Evolutionary conservation across 495 filamentous ascomycete species (phyloP).

Genomic region (Parathielavia appendiculata): DNA sequence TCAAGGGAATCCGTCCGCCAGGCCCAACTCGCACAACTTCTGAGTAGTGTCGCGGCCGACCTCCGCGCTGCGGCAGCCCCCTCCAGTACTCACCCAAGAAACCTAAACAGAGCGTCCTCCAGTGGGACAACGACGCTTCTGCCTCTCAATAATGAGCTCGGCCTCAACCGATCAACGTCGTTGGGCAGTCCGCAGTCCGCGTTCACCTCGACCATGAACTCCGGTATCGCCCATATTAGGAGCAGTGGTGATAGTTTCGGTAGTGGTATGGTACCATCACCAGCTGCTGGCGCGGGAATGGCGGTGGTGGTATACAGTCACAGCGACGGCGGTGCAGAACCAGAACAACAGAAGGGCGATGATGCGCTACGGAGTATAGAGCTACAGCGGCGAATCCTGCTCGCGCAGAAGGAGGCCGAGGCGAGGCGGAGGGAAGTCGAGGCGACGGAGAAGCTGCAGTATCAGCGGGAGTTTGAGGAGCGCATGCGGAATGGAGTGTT

Average conservation of each 20-base stretch:
- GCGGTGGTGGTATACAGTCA: not conserved
- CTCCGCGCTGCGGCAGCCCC: conserved; percentile 42
- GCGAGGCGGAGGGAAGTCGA: conserved; percentile 42
- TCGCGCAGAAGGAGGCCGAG: conserved; percentile 45
- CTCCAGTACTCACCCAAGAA: no score
- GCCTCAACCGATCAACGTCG: no score
- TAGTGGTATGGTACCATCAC: no score
- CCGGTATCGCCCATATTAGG: no score
- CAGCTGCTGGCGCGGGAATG: no score
- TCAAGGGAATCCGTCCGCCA: conserved; percentile 46
- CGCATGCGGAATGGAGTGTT: conserved; percentile 73
- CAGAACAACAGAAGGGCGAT: not conserved
- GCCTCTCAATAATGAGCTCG: no score
- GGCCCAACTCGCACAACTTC: conserved; percentile 67
- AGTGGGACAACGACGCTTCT: no score
- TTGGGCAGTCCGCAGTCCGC: no score
- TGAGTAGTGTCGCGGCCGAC: conserved; percentile 64
- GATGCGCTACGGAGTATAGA: conserved; percentile 39
- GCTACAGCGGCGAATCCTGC: conserved; percentile 39
- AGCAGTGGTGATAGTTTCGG: conserved; percentile 45
- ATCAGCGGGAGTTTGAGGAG: conserved; percentile 58
- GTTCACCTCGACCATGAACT: no score
- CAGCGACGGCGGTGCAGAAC: not conserved
- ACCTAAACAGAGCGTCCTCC: no score
- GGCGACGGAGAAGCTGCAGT: conserved; percentile 39